A percentile compares a stretch with the other conserved stretches of the same genome.
Conservation (phyloP, 2,329 filamentous ascomycete genomes). For the Xylaria hypoxylon region DNA sequence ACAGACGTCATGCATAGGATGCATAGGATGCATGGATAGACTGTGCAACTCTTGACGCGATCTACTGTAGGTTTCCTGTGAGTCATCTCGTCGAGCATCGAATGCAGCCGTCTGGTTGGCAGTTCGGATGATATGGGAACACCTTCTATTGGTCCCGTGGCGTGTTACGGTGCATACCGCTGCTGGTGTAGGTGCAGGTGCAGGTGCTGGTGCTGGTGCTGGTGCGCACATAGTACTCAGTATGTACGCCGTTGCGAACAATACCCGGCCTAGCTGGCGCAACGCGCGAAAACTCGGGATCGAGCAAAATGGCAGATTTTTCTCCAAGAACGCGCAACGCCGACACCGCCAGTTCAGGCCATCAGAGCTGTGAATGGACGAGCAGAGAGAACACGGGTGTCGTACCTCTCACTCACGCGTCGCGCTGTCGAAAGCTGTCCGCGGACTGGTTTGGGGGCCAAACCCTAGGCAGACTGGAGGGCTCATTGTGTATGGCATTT, state of each 20-base stretch:
- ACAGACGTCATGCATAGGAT: slow-evolving; percentile 45
- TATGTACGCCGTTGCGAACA: slow-evolving; percentile 39
- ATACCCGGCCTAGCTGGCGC: slow-evolving; percentile 40
- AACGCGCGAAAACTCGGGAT: slow-evolving; percentile 30
- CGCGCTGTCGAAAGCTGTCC: slow-evolving; percentile 12
- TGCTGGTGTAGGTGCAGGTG: no score
- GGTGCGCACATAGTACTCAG: background rate
- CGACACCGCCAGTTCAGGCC: slow-evolving; percentile 36
- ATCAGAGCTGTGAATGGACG: slow-evolving; percentile 32
- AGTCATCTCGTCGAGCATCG: slow-evolving; percentile 41
- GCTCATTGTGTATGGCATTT: slow-evolving; percentile 24
- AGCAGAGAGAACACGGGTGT: slow-evolving; percentile 13
- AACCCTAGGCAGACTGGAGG: slow-evolving; percentile 33
- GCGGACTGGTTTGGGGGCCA: slow-evolving; percentile 39
- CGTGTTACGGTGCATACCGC: slow-evolving; percentile 19
- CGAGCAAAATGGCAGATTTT: slow-evolving; percentile 25
- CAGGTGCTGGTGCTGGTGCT: no score
- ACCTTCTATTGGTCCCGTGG: slow-evolving; percentile 31
- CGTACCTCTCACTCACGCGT: slow-evolving; percentile 28
- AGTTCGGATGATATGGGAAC: slow-evolving; percentile 26
- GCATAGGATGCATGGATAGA: slow-evolving; percentile 38
- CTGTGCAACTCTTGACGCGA: slow-evolving; percentile 41
- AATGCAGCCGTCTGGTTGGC: slow-evolving; percentile 26
- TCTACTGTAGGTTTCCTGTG: slow-evolving; percentile 47
- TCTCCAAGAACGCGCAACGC: slow-evolving; percentile 16